Evolutionary conservation across 345 rosid genomes (phyloP).

Genomic region (Mercurialis annua): DNA sequence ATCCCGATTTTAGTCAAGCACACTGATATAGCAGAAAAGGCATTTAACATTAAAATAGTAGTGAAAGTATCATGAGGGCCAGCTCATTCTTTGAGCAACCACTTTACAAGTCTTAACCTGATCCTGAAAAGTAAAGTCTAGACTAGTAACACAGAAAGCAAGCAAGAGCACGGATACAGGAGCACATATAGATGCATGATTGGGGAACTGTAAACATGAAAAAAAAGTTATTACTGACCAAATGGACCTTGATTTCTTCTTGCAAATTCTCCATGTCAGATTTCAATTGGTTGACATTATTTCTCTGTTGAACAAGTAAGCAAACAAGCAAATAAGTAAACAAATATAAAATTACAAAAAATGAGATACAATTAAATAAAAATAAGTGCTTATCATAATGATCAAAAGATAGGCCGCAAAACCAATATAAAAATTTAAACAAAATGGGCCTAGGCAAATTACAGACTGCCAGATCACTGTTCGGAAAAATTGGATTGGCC

Average conservation of each 20-base stretch:
- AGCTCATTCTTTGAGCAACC: not conserved
- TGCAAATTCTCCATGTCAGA: constrained; percentile 80
- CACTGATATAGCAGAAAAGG: not conserved
- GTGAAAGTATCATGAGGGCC: not conserved
- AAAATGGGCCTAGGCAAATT: too few relatives aligned
- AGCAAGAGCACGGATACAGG: not conserved
- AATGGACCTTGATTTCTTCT: constrained; percentile 68
- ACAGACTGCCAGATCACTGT: too few relatives aligned
- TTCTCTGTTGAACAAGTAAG: constrained; percentile 48
- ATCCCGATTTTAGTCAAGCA: not conserved
- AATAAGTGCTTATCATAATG: too few relatives aligned
- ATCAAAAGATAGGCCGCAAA: too few relatives aligned
- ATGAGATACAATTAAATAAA: not conserved
- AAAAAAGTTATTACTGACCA: constrained; percentile 51
- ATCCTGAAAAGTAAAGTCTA: not conserved
- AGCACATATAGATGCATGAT: not conserved
- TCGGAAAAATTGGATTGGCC: too few relatives aligned
- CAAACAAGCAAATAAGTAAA: constrained; percentile 1
- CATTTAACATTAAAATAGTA: not conserved
- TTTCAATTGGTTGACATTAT: constrained; percentile 85
- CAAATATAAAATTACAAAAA: too few relatives aligned
- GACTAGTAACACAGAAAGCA: not conserved
- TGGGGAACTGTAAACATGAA: not conserved
- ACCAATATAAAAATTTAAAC: too few relatives aligned
- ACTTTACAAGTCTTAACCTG: not conserved